Percentiles rank a stretch among this genome's conserved stretches.
phyloP scores from a whole-genome alignment of 108 stramenopile genomes.

The Parmales sp. region DNA sequence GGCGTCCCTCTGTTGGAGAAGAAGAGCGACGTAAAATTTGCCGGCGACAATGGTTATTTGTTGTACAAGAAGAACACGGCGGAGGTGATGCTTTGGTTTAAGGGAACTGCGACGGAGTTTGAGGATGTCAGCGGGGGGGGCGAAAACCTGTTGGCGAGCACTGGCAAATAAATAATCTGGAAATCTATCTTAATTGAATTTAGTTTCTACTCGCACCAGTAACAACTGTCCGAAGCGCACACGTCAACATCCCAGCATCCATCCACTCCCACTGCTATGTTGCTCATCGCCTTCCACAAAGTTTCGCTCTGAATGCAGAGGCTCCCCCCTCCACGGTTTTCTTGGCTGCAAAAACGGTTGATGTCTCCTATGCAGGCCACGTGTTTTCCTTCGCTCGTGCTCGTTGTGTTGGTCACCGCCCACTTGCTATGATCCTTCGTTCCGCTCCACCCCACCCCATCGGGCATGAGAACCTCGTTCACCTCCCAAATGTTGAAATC shows the following conservation, averaged over 20 bases:
- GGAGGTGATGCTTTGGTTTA: neutral
- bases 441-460: neutral
- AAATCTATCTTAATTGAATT: too few species aligned
- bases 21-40: slow-evolving; percentile 14
- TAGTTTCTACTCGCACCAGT: too few species aligned
- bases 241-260: too few species aligned
- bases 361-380: neutral
- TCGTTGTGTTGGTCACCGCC: neutral
- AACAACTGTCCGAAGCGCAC: too few species aligned
- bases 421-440: neutral
- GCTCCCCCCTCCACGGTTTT: neutral
- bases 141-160: too few species aligned
- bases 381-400: neutral
- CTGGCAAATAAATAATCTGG: too few species aligned
- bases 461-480: too few species aligned
- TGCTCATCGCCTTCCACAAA: too few species aligned
- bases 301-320: too few species aligned
- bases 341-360: neutral
- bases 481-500: neutral
- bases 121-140: too few species aligned
- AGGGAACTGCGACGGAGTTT: neutral
- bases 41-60: slow-evolving; percentile 15
- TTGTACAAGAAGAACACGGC: slow-evolving; percentile 9
- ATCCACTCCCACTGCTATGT: too few species aligned
- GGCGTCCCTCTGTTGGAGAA: slow-evolving; percentile 23